Base-by-base conservation (phyloP, 306 rosid species). In the Erythrophleum fordii region DNA sequence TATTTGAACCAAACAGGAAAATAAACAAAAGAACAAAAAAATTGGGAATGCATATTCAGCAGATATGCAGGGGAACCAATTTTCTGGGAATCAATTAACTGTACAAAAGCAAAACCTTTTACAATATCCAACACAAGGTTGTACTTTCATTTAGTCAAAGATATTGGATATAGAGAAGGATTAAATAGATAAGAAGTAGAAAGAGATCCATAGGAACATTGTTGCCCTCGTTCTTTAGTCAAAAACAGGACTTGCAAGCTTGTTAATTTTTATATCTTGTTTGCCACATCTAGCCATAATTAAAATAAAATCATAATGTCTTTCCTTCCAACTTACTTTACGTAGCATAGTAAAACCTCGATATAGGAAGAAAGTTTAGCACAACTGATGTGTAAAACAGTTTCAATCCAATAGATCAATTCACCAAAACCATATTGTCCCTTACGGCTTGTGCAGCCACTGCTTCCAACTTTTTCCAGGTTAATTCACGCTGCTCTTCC, bases 391-490 rank as follows among this genome's bases (percentile, higher is more conserved):
- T 65, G 84, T 49, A 79, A 81, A n/a, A n/a, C n/a, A n/a, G n/a
- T n/a, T n/a, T n/a, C n/a, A n/a, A n/a, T n/a, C n/a, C n/a, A n/a
- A n/a, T n/a, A n/a, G 65, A 76, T 55, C 53, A 84, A 75, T 68
- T 89, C 67, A 87, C 93, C 83, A 89, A 79, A 76, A 91, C 91
- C 86, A 86, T 86, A 45, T 86, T 88, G 58, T 91, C 91, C 25
- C 72, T 74, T 68, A 77, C 76, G 20, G 88, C 86, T 77, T 82
- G 73, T 46, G 92, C 91, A 12, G 97, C 97, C 37, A 67, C 91
- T 11, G 88, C 93, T 82, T 91, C 96, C 77, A 91, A 80, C 79
- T 49, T 72, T 84, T 88, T 84, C 97, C 93, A 91, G 3, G 83
- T 87, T 76, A 87, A 78, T 83, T 86, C 81, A 39, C 96, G 85